Conservation (phyloP, 257 asterid genomes). For the Schizonepeta tenuifolia region DNA sequence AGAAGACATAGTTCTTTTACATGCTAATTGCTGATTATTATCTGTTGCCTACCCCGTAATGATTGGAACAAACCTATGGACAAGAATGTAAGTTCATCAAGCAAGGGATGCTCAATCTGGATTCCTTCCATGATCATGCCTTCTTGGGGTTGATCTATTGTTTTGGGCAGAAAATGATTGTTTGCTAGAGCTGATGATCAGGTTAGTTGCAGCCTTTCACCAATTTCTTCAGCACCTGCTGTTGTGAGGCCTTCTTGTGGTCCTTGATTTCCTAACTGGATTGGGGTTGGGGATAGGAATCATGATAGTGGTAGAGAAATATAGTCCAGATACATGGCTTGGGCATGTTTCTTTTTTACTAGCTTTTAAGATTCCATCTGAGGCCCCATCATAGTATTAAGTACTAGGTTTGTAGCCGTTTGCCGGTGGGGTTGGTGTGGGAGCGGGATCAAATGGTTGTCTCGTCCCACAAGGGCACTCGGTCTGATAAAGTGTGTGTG, state of each 20-base stretch:
- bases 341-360: background rate
- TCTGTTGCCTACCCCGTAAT: background rate
- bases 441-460: background rate
- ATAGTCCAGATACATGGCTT: background rate
- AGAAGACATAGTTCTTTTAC: too few species aligned
- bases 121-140: background rate
- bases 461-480: background rate
- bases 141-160: background rate
- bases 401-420: background rate
- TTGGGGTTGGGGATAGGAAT: background rate
- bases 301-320: background rate
- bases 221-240: background rate
- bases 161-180: background rate
- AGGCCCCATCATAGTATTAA: background rate
- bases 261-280: background rate
- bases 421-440: background rate
- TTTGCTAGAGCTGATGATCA: background rate
- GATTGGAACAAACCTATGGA: background rate
- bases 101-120: conserved; percentile 9
- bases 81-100: background rate
- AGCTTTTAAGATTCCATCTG: too few species aligned
- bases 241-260: background rate
- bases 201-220: background rate
- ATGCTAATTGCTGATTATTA: background rate
- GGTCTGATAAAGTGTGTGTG: background rate